Evolutionary conservation across 768 basidiomycete species (phyloP).

Genomic region (Phlegmacium glaucopus): DNA sequence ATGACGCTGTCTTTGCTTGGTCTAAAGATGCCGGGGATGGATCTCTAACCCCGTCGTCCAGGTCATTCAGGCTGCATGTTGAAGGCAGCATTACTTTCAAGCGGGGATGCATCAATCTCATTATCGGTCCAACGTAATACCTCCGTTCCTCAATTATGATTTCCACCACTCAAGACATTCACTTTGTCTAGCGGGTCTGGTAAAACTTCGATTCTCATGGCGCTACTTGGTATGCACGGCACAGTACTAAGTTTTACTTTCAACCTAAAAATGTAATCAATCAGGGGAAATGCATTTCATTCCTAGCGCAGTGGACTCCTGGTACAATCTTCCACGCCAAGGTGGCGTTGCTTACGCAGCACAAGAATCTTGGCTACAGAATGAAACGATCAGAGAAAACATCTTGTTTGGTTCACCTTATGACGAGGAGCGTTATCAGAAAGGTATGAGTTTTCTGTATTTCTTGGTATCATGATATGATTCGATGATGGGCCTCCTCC

Average conservation of each 20-base stretch:
- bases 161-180: neutral
- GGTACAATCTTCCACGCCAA: constrained; percentile 65
- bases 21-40: constrained; percentile 29
- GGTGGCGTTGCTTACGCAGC: constrained; percentile 76
- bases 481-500: neutral
- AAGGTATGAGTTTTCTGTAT: constrained; percentile 23
- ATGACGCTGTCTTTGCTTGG: constrained; percentile 57
- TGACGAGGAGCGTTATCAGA: constrained; percentile 75
- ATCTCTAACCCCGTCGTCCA: constrained; percentile 37
- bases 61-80: constrained; percentile 49
- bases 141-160: neutral
- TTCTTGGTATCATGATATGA: neutral
- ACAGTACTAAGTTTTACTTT: neutral
- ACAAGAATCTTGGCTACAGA: constrained; percentile 85
- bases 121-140: constrained; percentile 51
- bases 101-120: constrained; percentile 49
- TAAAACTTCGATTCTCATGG: constrained; percentile 67
- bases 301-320: constrained; percentile 48
- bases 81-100: constrained; percentile 55
- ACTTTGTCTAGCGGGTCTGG: constrained; percentile 40
- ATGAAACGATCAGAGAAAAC: constrained; percentile 79
- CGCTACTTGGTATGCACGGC: constrained; percentile 48
- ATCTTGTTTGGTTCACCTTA: constrained; percentile 77
- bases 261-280: neutral
- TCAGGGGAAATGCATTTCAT: constrained; percentile 66